Evolutionary conservation across 2,329 filamentous ascomycete species (phyloP).

Genomic region (Emergomyces pasteurianus): DNA sequence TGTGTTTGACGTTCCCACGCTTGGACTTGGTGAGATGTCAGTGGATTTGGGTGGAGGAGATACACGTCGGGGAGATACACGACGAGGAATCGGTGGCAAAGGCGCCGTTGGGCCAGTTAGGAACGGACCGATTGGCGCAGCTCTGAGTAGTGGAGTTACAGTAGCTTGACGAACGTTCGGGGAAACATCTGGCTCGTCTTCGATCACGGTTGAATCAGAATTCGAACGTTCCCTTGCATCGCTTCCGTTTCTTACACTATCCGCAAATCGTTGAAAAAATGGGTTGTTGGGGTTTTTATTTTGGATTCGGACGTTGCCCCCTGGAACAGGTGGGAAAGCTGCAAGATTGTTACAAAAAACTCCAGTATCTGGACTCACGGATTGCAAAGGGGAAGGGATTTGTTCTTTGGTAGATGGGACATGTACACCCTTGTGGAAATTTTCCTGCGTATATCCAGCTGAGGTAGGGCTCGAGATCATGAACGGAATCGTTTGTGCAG

Average conservation of each 20-base stretch:
- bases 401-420: neutral
- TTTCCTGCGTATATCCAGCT: conserved; percentile 15
- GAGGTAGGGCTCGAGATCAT: conserved; percentile 9
- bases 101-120: neutral
- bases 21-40: conserved; percentile 6
- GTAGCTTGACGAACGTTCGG: conserved; percentile 20
- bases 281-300: conserved; percentile 11
- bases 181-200: conserved; percentile 19
- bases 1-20: conserved; percentile 22
- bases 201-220: conserved; percentile 17
- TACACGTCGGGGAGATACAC: no score
- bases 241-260: conserved; percentile 7
- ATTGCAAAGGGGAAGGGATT: conserved; percentile 31
- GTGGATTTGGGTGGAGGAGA: neutral
- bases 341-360: neutral
- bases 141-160: conserved; percentile 16
- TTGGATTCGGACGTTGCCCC: neutral
- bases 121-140: conserved; percentile 4
- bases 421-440: conserved; percentile 7
- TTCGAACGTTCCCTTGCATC: conserved; percentile 9
- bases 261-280: conserved; percentile 14
- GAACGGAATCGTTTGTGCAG: conserved; percentile 11
- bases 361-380: neutral
- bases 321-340: neutral
- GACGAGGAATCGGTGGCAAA: neutral